Base-by-base conservation (phyloP, 2,329 filamentous ascomycete species). In the Xylariomycetidae sp. region DNA sequence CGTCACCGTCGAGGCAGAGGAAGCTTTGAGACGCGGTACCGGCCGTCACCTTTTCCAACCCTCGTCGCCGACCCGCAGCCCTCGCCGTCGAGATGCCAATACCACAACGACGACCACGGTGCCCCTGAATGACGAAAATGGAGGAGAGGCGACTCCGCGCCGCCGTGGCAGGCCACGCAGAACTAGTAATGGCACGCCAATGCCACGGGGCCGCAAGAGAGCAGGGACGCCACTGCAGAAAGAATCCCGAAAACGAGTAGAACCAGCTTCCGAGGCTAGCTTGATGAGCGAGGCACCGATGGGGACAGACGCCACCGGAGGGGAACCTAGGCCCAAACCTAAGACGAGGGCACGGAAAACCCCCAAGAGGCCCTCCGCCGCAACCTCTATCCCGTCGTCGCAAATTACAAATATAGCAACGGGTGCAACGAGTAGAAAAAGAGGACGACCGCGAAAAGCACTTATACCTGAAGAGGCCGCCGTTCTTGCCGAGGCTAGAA, bases 1-100 rank as follows among this genome's bases (percentile, higher is more conserved):
- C 27, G 72, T 77, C 33, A 77, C 74, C 8, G 71, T 77, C 33
- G 72, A 78, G 51, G 67, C 72, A 3, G 47, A 59, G 26, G 50
- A 48, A 30, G 47, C 30, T 33, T 22, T 50, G 29, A 44, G 34
- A 33, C 38, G 40, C 28, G 45, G 58, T 32, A 46, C 56, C 33
- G 58, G 61, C 37, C 57, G 46, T 42, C 57, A 48, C 43, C 52
- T 53, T 37, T 63, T 63, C 30, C 48, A 41, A 49, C 54, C 45
- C 45, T 57, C 65, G 5, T 67, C 67, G 4, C 61, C 67, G 6
- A 57, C 56, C 8, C 59, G 59, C 6, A 48, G 54, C 27, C 44
- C 52, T 27, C 60, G 59, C 31, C 59, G 57, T 12, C 57, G 57
- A 36, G 54, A 58, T 25, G 53, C 57, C 25, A 59, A 62, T 4